Conservation (phyloP, 1,139 yeast genomes). For the Pneumocystis jirovecii region DNA sequence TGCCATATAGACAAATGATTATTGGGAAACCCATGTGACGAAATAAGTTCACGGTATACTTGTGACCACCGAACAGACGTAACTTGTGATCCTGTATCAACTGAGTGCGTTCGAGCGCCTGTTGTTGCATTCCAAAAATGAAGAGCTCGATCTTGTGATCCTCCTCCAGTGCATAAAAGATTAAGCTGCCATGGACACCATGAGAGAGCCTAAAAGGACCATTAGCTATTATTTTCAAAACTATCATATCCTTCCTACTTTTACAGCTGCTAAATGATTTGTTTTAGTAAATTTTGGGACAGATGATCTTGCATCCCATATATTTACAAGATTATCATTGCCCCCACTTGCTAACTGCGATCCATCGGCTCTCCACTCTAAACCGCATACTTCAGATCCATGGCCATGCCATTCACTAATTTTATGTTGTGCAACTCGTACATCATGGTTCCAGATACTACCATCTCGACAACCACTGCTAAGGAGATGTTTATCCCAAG, state of each 20-base stretch:
- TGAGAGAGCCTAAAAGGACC: conserved; percentile 41
- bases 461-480: conserved; percentile 80
- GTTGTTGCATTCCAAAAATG: conserved; percentile 93
- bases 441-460: conserved; percentile 76
- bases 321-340: conserved; percentile 80
- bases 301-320: conserved; percentile 81
- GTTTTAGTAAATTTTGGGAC: conserved; percentile 63
- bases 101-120: conserved; percentile 72
- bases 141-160: conserved; percentile 75
- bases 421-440: conserved; percentile 69
- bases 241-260: conserved; percentile 22
- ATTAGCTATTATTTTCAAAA: neutral
- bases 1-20: conserved; percentile 74
- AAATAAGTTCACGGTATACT: conserved; percentile 66
- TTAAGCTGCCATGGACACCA: conserved; percentile 88
- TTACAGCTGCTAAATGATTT: conserved; percentile 85
- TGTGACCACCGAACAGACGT: conserved; percentile 87
- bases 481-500: conserved; percentile 72
- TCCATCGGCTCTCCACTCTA: conserved; percentile 76
- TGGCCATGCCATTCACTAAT: conserved; percentile 49
- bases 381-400: conserved; percentile 83
- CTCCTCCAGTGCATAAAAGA: conserved; percentile 90
- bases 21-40: conserved; percentile 88
- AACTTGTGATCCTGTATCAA: conserved; percentile 88
- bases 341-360: conserved; percentile 84